phyloP scores from a whole-genome alignment of 140 eudicot genomes.

The Anethum foeniculum region DNA sequence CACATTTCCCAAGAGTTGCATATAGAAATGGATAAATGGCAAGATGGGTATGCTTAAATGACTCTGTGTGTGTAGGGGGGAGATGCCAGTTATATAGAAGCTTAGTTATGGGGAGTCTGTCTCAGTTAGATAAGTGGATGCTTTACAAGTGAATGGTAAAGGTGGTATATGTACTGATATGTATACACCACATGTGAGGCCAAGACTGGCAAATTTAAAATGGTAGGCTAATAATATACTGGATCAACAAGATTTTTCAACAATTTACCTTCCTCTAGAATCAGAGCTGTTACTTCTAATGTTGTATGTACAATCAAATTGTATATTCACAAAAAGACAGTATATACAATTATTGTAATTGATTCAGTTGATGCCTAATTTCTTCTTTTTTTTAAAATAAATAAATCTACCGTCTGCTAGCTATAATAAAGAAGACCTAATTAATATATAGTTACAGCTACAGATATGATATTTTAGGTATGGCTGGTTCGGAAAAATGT shows the following conservation, averaged over 20 bases:
- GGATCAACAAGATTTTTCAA: neutral
- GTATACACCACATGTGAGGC: neutral
- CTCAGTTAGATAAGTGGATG: neutral
- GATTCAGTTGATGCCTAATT: neutral
- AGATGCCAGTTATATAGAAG: neutral
- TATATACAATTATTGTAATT: neutral
- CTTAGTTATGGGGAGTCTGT: neutral
- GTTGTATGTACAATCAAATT: too few relatives aligned
- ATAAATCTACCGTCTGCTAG: neutral
- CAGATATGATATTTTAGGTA: neutral
- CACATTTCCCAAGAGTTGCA: slow-evolving; percentile 13
- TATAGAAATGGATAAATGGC: neutral
- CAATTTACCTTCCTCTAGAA: neutral
- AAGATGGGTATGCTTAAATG: slow-evolving; percentile 9
- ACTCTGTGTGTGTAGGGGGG: neutral
- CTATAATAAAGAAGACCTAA: neutral
- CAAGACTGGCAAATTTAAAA: neutral
- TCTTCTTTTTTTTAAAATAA: neutral
- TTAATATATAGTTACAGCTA: neutral
- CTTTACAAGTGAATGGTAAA: neutral
- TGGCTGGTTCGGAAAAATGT: neutral
- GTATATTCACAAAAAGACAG: neutral
- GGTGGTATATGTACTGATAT: neutral
- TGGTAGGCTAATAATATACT: neutral
- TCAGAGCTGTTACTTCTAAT: neutral